Percentiles rank a stretch among this genome's conserved stretches.
phyloP scores from a whole-genome alignment of 768 basidiomycete species.

The Suillus tomentosus region DNA sequence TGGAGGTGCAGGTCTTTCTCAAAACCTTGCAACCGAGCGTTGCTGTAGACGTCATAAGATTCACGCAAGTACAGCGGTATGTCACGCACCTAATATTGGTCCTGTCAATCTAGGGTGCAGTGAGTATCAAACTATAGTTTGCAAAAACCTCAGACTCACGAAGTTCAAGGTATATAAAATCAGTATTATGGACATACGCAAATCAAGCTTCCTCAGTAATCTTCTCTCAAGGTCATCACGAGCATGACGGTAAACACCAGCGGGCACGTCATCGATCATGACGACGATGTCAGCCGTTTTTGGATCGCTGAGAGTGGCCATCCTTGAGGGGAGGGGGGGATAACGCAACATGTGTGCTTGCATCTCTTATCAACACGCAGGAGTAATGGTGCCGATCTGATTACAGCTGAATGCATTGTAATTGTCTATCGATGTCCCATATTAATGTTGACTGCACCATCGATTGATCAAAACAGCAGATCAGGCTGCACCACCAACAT shows the following conservation, averaged over 20 bases:
- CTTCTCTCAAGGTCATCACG: neutral
- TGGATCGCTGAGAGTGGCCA: neutral
- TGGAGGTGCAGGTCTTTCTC: conserved; percentile 25
- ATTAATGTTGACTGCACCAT: neutral
- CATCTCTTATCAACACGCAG: neutral
- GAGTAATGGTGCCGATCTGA: neutral
- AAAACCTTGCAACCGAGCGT: conserved; percentile 29
- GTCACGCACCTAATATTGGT: neutral
- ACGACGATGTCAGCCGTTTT: neutral
- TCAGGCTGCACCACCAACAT: neutral
- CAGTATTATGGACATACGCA: neutral
- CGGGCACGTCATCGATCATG: neutral
- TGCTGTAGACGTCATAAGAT: neutral
- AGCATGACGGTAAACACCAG: neutral
- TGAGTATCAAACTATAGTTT: neutral
- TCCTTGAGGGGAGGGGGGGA: neutral
- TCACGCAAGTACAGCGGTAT: neutral
- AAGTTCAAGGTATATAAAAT: neutral
- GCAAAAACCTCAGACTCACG: neutral
- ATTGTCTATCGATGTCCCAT: neutral
- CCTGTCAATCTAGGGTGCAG: neutral
- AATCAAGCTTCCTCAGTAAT: conserved; percentile 4
- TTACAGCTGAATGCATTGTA: too few relatives aligned
- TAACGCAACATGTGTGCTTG: neutral
- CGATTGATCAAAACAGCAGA: neutral